Conservation (phyloP, 768 basidiomycete species). For the Cyclocybe aegerita region DNA sequence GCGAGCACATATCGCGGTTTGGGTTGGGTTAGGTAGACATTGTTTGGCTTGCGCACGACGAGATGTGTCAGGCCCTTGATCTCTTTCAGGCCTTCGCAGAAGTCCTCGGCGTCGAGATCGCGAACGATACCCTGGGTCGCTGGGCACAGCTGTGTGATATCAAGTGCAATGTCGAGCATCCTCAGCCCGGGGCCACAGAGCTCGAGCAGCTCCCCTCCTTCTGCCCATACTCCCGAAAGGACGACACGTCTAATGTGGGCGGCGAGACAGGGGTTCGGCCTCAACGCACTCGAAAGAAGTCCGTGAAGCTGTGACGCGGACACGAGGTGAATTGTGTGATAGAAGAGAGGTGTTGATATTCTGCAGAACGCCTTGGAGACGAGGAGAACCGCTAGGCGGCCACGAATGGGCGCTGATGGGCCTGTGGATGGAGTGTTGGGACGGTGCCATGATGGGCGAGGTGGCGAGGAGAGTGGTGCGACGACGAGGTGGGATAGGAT, state of each 20-base stretch:
- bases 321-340: slow-evolving; percentile 48
- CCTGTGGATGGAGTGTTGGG: neutral
- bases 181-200: slow-evolving; percentile 19
- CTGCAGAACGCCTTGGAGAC: slow-evolving; percentile 53
- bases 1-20: slow-evolving; percentile 44
- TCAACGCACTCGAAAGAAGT: slow-evolving; percentile 39
- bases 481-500: slow-evolving; percentile 28
- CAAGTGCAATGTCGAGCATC: slow-evolving; percentile 37
- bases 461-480: slow-evolving; percentile 7
- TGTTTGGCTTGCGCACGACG: slow-evolving; percentile 48
- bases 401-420: slow-evolving; percentile 27
- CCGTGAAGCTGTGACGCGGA: slow-evolving; percentile 36
- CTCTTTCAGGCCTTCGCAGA: slow-evolving; percentile 40
- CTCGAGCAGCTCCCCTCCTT: slow-evolving; percentile 37
- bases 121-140: slow-evolving; percentile 7
- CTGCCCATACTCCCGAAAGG: slow-evolving; percentile 39
- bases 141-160: slow-evolving; percentile 26
- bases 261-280: slow-evolving; percentile 34
- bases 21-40: slow-evolving; percentile 55
- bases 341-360: slow-evolving; percentile 57
- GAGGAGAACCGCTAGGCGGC: slow-evolving; percentile 51
- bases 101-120: slow-evolving; percentile 31
- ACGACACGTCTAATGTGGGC: slow-evolving; percentile 39
- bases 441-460: slow-evolving; percentile 18
- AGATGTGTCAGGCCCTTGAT: slow-evolving; percentile 41